Evolutionary conservation across 1,139 yeast genomes (phyloP).

Genomic region (Yamadazyma buinensis): DNA sequence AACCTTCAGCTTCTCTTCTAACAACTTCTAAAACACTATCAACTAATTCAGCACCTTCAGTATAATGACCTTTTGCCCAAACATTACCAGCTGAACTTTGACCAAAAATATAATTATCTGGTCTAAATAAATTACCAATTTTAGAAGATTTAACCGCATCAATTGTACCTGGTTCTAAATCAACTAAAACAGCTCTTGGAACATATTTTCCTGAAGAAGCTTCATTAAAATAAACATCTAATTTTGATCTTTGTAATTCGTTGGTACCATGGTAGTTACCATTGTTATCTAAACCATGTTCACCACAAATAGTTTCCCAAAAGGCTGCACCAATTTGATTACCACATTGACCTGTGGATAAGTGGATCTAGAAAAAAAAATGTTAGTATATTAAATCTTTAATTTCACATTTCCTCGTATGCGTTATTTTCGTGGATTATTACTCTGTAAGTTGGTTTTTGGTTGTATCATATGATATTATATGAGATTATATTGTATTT

Average conservation of each 20-base stretch:
- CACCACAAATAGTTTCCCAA: conserved; percentile 97
- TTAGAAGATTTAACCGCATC: conserved; percentile 76
- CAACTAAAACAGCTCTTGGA: conserved; percentile 89
- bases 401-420: too few relatives aligned
- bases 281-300: conserved; percentile 85
- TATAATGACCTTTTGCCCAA: conserved; percentile 96
- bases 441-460: too few relatives aligned
- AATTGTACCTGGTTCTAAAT: conserved; percentile 90
- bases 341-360: conserved; percentile 99
- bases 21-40: conserved; percentile 86
- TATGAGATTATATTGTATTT: too few relatives aligned
- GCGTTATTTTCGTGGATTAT: too few relatives aligned
- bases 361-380: conserved; percentile 74
- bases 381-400: conserved; percentile 18
- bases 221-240: conserved; percentile 48
- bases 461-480: too few relatives aligned
- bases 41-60: conserved; percentile 92
- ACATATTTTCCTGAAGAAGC: conserved; percentile 85
- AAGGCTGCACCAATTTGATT: conserved; percentile 98
- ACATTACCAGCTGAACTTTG: conserved; percentile 92
- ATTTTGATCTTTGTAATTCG: conserved; percentile 61
- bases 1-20: conserved; percentile 90
- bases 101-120: conserved; percentile 85
- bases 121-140: conserved; percentile 82
- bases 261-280: conserved; percentile 74